Conservation (phyloP, 2,329 filamentous ascomycete genomes). For the Stachybotrys chartarum region DNA sequence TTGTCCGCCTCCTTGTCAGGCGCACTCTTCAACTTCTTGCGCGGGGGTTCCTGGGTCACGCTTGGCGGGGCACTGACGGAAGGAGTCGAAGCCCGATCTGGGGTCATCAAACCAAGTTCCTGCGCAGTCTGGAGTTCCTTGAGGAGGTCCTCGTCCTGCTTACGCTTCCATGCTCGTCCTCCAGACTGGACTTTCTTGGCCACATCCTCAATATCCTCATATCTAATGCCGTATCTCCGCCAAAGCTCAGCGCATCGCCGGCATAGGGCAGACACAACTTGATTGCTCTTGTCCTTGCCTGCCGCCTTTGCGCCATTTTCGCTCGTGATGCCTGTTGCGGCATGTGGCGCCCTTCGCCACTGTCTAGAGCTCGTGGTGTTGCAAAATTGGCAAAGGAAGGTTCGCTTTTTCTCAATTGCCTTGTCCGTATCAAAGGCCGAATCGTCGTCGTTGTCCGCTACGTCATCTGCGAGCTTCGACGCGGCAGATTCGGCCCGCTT, state of each 20-base stretch:
- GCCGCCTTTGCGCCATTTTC: constrained; percentile 50
- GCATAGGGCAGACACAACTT: constrained; percentile 77
- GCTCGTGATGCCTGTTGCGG: constrained; percentile 61
- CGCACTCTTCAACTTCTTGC: constrained; percentile 57
- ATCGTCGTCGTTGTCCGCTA: constrained; percentile 88
- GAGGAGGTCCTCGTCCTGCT: constrained; percentile 84
- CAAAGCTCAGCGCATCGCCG: constrained; percentile 86
- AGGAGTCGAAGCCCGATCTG: constrained; percentile 35
- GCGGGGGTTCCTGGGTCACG: constrained; percentile 43
- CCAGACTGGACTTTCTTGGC: constrained; percentile 79
- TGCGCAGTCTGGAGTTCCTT: constrained; percentile 63
- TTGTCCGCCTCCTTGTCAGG: constrained; percentile 45
- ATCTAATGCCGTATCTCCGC: constrained; percentile 93
- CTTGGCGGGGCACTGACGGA: constrained; percentile 19
- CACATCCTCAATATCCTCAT: constrained; percentile 88
- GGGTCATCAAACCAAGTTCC: constrained; percentile 41
- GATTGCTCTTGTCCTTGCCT: constrained; percentile 69
- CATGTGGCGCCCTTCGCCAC: constrained; percentile 84
- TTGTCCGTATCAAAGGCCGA: constrained; percentile 93
- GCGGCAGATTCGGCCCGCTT: constrained; percentile 64
- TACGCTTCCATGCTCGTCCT: constrained; percentile 77
- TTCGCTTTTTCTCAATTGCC: constrained; percentile 68
- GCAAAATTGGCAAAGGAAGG: constrained; percentile 94
- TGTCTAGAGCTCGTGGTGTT: constrained; percentile 70
- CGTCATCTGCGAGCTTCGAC: constrained; percentile 79